phyloP scores from a whole-genome alignment of 495 filamentous ascomycete species.

The Trichoderma parareesei region DNA sequence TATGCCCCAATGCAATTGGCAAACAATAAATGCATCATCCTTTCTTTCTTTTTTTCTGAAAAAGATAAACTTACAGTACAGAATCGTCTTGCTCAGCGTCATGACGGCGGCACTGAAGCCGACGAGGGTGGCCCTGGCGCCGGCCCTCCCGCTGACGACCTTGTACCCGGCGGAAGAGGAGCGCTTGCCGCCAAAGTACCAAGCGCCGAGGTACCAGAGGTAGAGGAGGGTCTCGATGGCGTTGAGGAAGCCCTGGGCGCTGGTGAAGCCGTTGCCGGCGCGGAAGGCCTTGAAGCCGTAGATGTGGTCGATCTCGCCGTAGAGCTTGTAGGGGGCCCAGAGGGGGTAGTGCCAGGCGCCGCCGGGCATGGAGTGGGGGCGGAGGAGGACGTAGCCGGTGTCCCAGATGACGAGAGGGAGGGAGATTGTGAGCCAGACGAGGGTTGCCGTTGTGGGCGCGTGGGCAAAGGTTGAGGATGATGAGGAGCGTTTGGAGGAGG shows the following conservation, averaged over 20 bases:
- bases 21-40: too few relatives aligned
- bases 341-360: conserved; percentile 66
- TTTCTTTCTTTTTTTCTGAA: neutral
- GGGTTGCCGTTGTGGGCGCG: conserved; percentile 53
- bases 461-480: conserved; percentile 46
- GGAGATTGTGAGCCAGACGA: conserved; percentile 71
- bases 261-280: conserved; percentile 67
- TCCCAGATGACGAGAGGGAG: conserved; percentile 82
- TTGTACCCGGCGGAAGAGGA: conserved; percentile 34
- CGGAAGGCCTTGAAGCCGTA: conserved; percentile 78
- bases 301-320: conserved; percentile 70
- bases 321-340: conserved; percentile 74
- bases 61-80: conserved; percentile 56
- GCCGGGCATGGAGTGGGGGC: conserved; percentile 78
- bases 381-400: conserved; percentile 67
- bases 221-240: conserved; percentile 65
- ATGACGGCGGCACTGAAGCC: conserved; percentile 64
- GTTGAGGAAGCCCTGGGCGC: conserved; percentile 69
- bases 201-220: conserved; percentile 49
- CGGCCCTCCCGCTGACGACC: conserved; percentile 43
- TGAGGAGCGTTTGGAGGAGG: neutral
- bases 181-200: conserved; percentile 40
- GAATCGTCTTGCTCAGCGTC: conserved; percentile 79
- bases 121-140: conserved; percentile 55
- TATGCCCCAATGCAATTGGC: too few relatives aligned